phyloP scores from a whole-genome alignment of 768 basidiomycete genomes.

The Roridomyces roridus region DNA sequence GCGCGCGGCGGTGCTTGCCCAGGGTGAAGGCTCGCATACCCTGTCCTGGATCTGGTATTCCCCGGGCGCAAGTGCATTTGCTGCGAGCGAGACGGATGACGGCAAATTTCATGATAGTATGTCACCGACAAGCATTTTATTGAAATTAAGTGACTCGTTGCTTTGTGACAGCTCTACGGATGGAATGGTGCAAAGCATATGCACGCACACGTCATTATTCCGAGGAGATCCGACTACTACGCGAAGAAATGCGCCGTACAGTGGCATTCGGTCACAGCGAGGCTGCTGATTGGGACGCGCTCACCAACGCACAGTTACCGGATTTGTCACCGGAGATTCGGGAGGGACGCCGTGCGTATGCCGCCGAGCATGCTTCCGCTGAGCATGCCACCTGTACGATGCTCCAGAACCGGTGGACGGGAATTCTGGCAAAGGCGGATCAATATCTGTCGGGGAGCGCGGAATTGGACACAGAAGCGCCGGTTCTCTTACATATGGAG shows the following conservation, averaged over 20 bases:
- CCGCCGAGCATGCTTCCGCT: background rate
- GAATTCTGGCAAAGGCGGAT: background rate
- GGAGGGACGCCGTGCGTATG: background rate
- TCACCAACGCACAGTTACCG: background rate
- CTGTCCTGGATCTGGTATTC: constrained; percentile 3
- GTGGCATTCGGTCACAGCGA: background rate
- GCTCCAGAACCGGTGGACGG: background rate
- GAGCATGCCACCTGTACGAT: background rate
- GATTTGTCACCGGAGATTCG: background rate
- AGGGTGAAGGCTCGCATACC: background rate
- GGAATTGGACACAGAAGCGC: background rate
- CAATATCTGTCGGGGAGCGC: background rate
- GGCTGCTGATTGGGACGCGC: background rate
- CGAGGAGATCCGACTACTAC: constrained; percentile 21
- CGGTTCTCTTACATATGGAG: too few relatives aligned
- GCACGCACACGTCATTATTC: constrained; percentile 13
- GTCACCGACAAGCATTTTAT: background rate
- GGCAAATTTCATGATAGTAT: background rate
- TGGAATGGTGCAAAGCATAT: constrained; percentile 5
- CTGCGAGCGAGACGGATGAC: background rate
- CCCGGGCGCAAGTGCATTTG: background rate
- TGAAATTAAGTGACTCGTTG: background rate
- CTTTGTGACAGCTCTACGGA: background rate
- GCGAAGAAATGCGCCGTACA: constrained; percentile 25
- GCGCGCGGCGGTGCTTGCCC: background rate